phyloP scores from a whole-genome alignment of 306 rosid genomes.

The Mucuna pruriens region DNA sequence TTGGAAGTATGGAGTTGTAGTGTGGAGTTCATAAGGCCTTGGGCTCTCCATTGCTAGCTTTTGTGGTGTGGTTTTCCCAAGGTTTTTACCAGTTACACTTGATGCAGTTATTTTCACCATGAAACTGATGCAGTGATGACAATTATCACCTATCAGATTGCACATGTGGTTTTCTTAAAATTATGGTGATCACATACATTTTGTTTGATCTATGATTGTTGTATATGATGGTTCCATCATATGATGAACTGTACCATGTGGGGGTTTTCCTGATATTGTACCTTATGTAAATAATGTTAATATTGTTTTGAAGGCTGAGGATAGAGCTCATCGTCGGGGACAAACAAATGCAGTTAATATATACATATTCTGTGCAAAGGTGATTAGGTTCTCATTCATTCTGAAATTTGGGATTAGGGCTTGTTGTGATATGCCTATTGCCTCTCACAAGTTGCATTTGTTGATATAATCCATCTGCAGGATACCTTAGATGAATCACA shows the following conservation, averaged over 20 bases:
- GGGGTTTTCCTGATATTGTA: conserved; percentile 4
- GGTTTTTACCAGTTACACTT: too few relatives aligned
- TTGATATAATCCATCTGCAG: conserved; percentile 53
- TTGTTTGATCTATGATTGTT: conserved; percentile 24
- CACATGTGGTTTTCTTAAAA: background rate
- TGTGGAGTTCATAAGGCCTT: too few relatives aligned
- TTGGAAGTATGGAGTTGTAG: too few relatives aligned
- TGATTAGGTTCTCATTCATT: conserved; percentile 45
- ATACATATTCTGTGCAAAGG: conserved; percentile 90
- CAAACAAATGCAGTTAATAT: conserved; percentile 91
- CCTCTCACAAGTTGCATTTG: conserved; percentile 33
- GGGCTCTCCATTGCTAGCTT: too few relatives aligned
- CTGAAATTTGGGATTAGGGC: conserved; percentile 24
- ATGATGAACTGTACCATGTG: conserved; percentile 30
- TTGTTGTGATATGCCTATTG: conserved; percentile 24
- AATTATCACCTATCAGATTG: background rate
- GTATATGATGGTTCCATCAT: conserved; percentile 19
- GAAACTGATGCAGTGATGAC: background rate
- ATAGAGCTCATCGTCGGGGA: conserved; percentile 97
- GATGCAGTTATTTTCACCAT: conserved; percentile 18
- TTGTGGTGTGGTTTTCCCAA: too few relatives aligned
- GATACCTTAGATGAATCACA: conserved; percentile 81
- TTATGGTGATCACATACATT: background rate
- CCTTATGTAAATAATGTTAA: conserved; percentile 39
- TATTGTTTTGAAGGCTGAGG: conserved; percentile 81